Evolutionary conservation across 345 rosid genomes (phyloP).

Genomic region (Kernera saxatilis): DNA sequence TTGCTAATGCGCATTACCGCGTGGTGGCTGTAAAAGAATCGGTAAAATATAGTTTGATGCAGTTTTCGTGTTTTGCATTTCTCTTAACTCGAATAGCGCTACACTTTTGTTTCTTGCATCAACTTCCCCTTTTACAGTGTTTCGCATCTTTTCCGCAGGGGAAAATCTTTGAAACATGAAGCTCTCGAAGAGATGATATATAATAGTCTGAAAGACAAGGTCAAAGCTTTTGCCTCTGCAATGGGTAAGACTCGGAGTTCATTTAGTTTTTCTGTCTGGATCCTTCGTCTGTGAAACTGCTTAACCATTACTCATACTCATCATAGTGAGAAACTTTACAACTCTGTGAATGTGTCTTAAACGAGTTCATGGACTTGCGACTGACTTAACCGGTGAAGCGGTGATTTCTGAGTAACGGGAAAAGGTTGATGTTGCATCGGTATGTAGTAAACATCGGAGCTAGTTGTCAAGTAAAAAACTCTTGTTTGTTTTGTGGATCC

Average conservation of each 20-base stretch:
- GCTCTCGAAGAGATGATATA: background rate
- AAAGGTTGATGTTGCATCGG: background rate
- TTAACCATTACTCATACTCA: background rate
- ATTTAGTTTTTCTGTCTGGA: background rate
- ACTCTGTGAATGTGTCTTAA: background rate
- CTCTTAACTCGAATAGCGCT: background rate
- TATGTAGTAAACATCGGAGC: background rate
- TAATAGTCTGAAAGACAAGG: background rate
- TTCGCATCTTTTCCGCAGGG: conserved; percentile 27
- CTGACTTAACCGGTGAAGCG: background rate
- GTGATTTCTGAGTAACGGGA: background rate
- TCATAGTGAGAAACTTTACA: background rate
- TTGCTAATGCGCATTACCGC: conserved; percentile 25
- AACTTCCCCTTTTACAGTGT: conserved; percentile 11
- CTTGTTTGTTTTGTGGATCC: no score
- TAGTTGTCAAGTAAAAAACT: background rate
- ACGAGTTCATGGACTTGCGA: background rate
- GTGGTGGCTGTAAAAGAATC: conserved; percentile 24
- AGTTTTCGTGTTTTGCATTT: conserved; percentile 15
- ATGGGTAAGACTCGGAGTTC: conserved; percentile 4
- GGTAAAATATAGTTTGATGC: conserved; percentile 23
- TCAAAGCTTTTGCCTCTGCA: background rate
- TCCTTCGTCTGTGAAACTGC: background rate
- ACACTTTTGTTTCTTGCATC: background rate
- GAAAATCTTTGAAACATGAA: conserved; percentile 3